phyloP scores from a whole-genome alignment of 1,284 basidiomycete genomes.

The Boletus nobilissimus region DNA sequence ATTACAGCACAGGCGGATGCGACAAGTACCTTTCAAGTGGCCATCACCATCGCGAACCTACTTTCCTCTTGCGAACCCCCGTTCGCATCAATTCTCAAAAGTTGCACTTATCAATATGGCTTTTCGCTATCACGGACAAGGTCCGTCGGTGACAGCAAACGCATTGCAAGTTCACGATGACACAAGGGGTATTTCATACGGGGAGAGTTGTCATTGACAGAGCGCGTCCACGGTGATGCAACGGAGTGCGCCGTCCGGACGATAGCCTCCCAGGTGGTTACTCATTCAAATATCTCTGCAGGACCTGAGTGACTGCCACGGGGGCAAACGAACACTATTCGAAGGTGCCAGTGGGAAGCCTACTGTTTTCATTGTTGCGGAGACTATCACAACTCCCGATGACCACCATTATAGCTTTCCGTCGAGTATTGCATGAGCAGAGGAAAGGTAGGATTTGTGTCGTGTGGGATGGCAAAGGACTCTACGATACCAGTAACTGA shows the following conservation, averaged over 20 bases:
- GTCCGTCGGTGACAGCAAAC: conserved; percentile 1
- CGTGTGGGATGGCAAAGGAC: too few relatives aligned
- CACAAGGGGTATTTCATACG: not conserved
- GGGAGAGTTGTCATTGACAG: not conserved
- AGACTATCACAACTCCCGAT: too few relatives aligned
- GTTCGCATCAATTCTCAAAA: not conserved
- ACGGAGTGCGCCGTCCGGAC: not conserved
- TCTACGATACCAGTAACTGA: too few relatives aligned
- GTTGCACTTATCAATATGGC: not conserved
- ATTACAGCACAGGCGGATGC: not conserved
- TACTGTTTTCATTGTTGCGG: too few relatives aligned
- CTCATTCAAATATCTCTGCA: too few relatives aligned
- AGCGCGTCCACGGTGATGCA: not conserved
- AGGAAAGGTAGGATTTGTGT: too few relatives aligned
- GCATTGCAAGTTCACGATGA: not conserved
- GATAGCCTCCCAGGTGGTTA: not conserved
- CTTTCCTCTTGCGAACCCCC: not conserved
- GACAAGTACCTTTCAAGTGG: not conserved
- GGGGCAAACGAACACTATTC: too few relatives aligned
- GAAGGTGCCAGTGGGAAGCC: too few relatives aligned
- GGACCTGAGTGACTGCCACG: too few relatives aligned
- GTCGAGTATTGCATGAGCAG: too few relatives aligned
- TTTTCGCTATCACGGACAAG: not conserved
- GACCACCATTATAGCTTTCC: too few relatives aligned
- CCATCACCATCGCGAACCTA: not conserved